phyloP scores from a whole-genome alignment of 192 early-diverging fungal species.

The Coemansia sp. region DNA sequence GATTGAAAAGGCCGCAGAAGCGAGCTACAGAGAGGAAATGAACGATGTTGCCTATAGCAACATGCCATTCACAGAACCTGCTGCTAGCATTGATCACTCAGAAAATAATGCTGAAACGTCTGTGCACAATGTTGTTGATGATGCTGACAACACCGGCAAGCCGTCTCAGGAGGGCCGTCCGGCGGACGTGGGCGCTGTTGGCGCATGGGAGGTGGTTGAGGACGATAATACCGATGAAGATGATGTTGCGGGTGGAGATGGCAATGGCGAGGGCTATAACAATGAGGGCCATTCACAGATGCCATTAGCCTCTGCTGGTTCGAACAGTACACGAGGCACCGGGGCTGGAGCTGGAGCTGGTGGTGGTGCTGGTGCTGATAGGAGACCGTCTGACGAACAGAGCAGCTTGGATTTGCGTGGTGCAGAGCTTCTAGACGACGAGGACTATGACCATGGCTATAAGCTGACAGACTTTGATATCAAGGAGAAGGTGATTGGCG shows the following conservation, averaged over 20 bases:
- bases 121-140: background rate
- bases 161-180: conserved; percentile 15
- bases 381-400: background rate
- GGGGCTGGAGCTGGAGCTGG: too few species aligned
- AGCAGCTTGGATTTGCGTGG: conserved; percentile 19
- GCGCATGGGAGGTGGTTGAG: conserved; percentile 48
- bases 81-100: background rate
- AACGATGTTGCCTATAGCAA: background rate
- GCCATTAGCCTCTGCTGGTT: background rate
- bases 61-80: background rate
- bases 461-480: conserved; percentile 28
- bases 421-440: conserved; percentile 35
- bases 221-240: conserved; percentile 2
- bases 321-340: background rate
- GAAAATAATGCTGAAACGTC: background rate
- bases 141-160: background rate
- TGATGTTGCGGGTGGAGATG: too few species aligned
- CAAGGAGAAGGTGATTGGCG: conserved; percentile 30
- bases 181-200: conserved; percentile 28
- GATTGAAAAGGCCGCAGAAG: conserved; percentile 60
- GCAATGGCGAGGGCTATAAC: too few species aligned
- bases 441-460: conserved; percentile 13
- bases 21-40: conserved; percentile 30
- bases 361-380: too few species aligned
- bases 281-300: too few species aligned